Evolutionary conservation across 163 green algal genomes (phyloP).

Genomic region (Prototheca cutis): DNA sequence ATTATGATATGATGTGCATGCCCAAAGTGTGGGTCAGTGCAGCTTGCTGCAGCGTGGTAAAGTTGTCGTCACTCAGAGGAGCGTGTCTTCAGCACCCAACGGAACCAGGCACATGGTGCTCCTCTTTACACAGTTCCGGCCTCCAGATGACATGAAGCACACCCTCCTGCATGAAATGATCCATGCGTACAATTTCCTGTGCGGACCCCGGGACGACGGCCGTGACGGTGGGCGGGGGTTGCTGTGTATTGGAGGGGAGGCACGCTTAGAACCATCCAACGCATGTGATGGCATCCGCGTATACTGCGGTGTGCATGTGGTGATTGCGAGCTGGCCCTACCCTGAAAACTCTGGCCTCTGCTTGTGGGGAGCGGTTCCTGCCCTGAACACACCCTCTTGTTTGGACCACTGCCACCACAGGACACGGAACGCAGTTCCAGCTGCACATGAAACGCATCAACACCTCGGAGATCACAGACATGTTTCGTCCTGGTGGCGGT

Average conservation of each 20-base stretch:
- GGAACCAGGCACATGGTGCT: too few species aligned
- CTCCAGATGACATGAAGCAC: slow-evolving; percentile 64
- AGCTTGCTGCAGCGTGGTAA: too few species aligned
- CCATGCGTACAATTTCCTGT: slow-evolving; percentile 68
- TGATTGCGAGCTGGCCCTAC: too few species aligned
- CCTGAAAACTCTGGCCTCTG: too few species aligned
- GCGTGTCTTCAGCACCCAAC: too few species aligned
- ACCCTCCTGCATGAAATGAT: slow-evolving; percentile 63
- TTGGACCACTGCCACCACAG: slow-evolving; percentile 9
- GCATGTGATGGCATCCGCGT: too few species aligned
- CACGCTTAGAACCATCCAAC: neutral
- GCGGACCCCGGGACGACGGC: slow-evolving; percentile 41
- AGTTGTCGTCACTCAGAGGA: too few species aligned
- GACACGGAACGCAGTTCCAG: slow-evolving; percentile 58
- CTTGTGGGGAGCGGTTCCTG: too few species aligned
- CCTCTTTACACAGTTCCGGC: slow-evolving; percentile 48
- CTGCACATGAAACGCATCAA: slow-evolving; percentile 67
- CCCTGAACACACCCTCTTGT: too few species aligned
- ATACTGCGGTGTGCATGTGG: too few species aligned
- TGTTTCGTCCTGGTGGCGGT: slow-evolving; percentile 26
- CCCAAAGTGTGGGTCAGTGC: slow-evolving; percentile 3
- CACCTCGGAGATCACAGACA: slow-evolving; percentile 35
- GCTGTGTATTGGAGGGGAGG: neutral
- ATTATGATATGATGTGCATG: slow-evolving; percentile 1
- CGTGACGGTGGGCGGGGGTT: neutral